Base-by-base conservation (phyloP, 441 rosid genomes). In the Pelargonium cotyledonis region DNA sequence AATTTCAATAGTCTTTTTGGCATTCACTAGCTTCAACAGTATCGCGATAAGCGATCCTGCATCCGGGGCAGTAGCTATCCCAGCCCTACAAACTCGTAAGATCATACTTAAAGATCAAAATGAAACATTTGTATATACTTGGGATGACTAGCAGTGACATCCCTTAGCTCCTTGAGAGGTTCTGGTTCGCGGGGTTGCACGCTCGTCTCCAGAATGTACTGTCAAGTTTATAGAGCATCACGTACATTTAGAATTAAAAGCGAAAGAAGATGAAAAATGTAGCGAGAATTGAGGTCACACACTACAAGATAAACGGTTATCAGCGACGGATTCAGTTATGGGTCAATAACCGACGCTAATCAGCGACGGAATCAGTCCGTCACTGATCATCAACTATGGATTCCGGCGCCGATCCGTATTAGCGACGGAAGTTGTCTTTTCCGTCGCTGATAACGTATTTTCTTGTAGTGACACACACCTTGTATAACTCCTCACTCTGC, bases 41-140 rank as follows among this genome's bases (percentile, higher is more conserved):
- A 86, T 76, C 44, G 58, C 76, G 68, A 84, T 72, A 55, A 86
- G 53, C 75, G 82, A 85, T 35, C 81, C 88, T 61, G 83, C 77
- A 55, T 86, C 90, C 0, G 90, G 86, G 23, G 87, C 76, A 40
- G 85, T 79, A 53, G 80, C 83, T 77, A 84, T 73, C 26, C 9
- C 0, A 1, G 73, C 75, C 31, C 83, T 79, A 76, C 26, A 23
- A 23, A 23, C 26, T 23, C 2, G 26, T 23, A 23, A 23, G 26
- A 23, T 23, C 26, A 23, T 23, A 23, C 26, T 23, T 23, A 23
- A 23, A 23, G 26, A 23, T 2, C 26, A 2, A 0, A 23, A 23
- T 2, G 26, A 23, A 23, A 23, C 26, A 23, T 2, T 0, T 23
- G 2, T 74, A 68, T 23, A 23, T 74, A 71, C 78, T 18, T 6